Evolutionary conservation across 2,329 filamentous ascomycete genomes (phyloP).

Genomic region (Achaetomium macrosporum): DNA sequence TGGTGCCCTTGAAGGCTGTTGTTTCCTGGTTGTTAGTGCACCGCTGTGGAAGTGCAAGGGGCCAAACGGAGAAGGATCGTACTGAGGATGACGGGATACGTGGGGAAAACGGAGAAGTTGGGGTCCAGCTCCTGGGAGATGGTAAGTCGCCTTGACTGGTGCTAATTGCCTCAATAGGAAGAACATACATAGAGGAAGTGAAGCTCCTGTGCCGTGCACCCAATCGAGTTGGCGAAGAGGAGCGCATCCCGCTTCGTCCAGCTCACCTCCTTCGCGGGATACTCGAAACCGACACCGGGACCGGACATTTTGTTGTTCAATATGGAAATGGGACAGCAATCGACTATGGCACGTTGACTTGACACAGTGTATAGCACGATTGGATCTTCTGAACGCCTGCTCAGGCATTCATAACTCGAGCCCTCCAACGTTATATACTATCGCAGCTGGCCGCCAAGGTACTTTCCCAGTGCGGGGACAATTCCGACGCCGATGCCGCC

Average conservation of each 20-base stretch:
- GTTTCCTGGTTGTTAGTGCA: conserved; percentile 2
- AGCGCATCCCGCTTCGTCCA: conserved; percentile 87
- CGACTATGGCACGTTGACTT: not conserved
- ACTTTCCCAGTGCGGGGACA: conserved; percentile 7
- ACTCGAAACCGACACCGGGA: conserved; percentile 69
- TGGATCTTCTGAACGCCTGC: not conserved
- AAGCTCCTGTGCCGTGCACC: conserved; percentile 75
- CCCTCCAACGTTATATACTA: not conserved
- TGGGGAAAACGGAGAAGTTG: conserved; percentile 81
- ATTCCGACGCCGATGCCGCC: conserved; percentile 16
- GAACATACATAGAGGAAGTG: conserved; percentile 79
- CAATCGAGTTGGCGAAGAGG: conserved; percentile 87
- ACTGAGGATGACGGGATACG: conserved; percentile 77
- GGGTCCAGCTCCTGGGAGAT: conserved; percentile 71
- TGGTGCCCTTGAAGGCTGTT: conserved; percentile 71
- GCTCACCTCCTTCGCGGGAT: conserved; percentile 65
- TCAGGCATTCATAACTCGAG: too few species aligned
- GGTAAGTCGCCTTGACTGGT: not conserved
- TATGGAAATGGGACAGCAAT: not conserved
- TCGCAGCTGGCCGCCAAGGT: not conserved
- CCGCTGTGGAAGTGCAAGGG: not conserved
- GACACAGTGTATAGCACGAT: not conserved
- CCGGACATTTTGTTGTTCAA: conserved; percentile 36
- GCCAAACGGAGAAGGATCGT: conserved; percentile 31
- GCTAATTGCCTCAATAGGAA: not conserved